phyloP scores from a whole-genome alignment of 2,329 filamentous ascomycete genomes.

The Dothideomycetidae sp. region DNA sequence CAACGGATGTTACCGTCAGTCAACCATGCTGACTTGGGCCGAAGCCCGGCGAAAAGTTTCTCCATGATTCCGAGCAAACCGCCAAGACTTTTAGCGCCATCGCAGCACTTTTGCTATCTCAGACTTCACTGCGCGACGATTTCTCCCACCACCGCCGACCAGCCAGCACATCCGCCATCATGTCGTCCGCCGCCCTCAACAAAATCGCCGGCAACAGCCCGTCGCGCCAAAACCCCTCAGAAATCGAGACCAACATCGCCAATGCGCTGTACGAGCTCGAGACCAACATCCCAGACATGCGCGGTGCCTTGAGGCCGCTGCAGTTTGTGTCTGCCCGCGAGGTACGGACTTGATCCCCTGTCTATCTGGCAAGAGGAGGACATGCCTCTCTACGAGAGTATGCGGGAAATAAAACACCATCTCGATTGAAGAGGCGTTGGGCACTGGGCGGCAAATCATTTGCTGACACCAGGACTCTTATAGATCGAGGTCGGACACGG shows the following conservation, averaged over 20 bases:
- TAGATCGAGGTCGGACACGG: conserved; percentile 99
- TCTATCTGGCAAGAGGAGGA: conserved; percentile 2
- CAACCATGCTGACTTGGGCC: too few relatives aligned
- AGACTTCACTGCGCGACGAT: not conserved
- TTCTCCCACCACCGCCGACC: not conserved
- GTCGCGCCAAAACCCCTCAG: conserved; percentile 86
- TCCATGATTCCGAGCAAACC: not conserved
- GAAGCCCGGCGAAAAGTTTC: conserved; percentile 4
- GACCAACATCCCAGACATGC: conserved; percentile 97
- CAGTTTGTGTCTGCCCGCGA: conserved; percentile 98
- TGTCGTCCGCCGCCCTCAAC: conserved; percentile 64
- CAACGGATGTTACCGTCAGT: too few relatives aligned
- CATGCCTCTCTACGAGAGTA: too few relatives aligned
- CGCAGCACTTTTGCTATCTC: not conserved
- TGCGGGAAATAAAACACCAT: not conserved
- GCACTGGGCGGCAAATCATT: conserved; percentile 38
- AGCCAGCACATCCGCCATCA: conserved; percentile 32
- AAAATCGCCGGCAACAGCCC: conserved; percentile 98
- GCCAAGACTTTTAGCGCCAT: conserved; percentile 4
- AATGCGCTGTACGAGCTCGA: conserved; percentile 97
- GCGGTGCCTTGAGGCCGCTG: conserved; percentile 87
- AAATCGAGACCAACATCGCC: conserved; percentile 95
- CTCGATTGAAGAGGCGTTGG: conserved; percentile 37
- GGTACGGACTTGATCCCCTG: conserved; percentile 51
- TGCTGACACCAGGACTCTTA: conserved; percentile 43